Evolutionary conservation across 1,139 yeast species (phyloP), one percentile per base, ranked within the genome.

Genomic region (Insectozyma bohioensis): DNA sequence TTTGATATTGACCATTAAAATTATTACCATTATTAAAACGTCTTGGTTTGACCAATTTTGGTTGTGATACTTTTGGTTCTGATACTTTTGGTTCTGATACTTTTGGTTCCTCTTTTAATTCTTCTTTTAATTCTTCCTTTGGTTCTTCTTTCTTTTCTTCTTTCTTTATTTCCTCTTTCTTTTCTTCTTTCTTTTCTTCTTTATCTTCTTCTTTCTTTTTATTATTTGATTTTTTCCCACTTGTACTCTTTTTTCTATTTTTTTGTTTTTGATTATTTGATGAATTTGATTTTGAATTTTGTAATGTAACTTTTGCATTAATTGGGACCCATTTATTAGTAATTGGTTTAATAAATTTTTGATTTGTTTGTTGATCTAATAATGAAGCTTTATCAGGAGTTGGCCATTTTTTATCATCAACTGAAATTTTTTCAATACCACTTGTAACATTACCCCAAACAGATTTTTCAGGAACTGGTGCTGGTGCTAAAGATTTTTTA

Each of bases 281-380:
- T 21, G 52, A 43, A 17, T 36, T 28, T 30, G 35, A 30, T 39
- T 47, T 41, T 7, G 64, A 51, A 41, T 55, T 61, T 24, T 78
- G 68, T 40, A 75, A 67, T 33, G 75, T 78, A 35, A 84, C 81
- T 42, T 82, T 76, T 19, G 92, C 94, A 46, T 78, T 75, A 54
- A 82, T 80, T n/a, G 95, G 95, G 28, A 85, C 84, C 95, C 95
- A 87, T 59, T 86, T 86, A 49, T 83, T 88, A 45, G 80, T 78
- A 43, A 81, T 78, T 22, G 85, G 72, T 45, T 67, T 75, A 44
- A 65, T 62, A 46, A 67, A 66, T 46, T 80, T 72, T 41, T 73
- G 74, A 13, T 63, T 55, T 30, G 59, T 55, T 15, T 58, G 46
- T 21, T 53, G 46, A 22, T 40, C 44, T 22, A 39, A 36, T 18